Percentiles rank a stretch among this genome's conserved stretches.
Conservation (phyloP, 2,329 filamentous ascomycete genomes). For the Didymella sp. region DNA sequence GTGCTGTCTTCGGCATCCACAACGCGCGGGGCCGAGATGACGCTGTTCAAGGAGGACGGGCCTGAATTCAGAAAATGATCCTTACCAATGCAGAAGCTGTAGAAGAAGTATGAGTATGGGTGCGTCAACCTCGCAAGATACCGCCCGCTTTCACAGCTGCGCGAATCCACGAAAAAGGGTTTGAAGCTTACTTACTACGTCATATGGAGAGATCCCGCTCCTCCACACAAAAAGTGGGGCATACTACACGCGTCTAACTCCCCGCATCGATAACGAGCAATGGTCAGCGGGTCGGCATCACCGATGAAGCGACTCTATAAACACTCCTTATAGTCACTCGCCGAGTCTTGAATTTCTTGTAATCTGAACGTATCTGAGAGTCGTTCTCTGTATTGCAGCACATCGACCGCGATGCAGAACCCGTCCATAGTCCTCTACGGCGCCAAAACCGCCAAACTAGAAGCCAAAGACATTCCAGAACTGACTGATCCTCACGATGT, state of each 20-base stretch:
- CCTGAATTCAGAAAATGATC: too few relatives aligned
- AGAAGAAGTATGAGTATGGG: too few relatives aligned
- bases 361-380: too few relatives aligned
- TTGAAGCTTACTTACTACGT: background rate
- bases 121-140: too few relatives aligned
- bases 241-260: conserved; percentile 27
- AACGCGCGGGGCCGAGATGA: background rate
- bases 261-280: conserved; percentile 6
- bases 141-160: too few relatives aligned
- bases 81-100: too few relatives aligned
- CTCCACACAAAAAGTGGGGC: conserved; percentile 51
- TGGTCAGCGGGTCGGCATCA: background rate
- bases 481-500: conserved; percentile 51
- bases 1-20: background rate
- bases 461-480: conserved; percentile 49
- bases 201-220: background rate
- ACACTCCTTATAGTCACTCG: too few relatives aligned
- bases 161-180: background rate
- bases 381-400: background rate
- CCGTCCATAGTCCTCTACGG: conserved; percentile 54
- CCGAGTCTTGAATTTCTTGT: too few relatives aligned
- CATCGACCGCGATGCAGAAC: conserved; percentile 40
- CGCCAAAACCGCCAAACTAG: conserved; percentile 47
- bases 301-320: background rate
- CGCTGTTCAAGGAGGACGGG: background rate